phyloP scores from a whole-genome alignment of 371 early-diverging fungal genomes.

The Syncephalis plumigaleata region DNA sequence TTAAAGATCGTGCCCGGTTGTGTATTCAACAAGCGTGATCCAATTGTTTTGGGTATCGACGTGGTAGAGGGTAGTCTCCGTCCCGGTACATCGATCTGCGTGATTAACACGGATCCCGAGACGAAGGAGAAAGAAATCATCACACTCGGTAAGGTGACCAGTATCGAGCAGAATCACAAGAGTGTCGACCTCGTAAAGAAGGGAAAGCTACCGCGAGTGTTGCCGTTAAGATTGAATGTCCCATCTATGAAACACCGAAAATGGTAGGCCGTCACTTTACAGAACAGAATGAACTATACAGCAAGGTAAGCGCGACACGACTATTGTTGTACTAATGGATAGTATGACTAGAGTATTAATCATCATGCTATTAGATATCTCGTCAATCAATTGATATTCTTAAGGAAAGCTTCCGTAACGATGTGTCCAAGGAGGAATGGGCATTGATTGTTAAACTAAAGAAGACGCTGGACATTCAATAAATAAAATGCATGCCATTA shows the following conservation, averaged over 20 bases:
- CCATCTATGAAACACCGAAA: constrained; percentile 73
- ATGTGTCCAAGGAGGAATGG: constrained; percentile 92
- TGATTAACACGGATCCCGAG: constrained; percentile 62
- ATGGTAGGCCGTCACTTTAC: constrained; percentile 94
- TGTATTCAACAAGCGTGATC: constrained; percentile 93
- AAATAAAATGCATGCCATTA: no score
- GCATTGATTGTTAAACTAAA: constrained; percentile 69
- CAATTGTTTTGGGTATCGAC: constrained; percentile 97
- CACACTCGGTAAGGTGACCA: constrained; percentile 82
- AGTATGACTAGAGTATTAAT: no score
- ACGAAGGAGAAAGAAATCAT: constrained; percentile 50
- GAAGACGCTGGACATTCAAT: constrained; percentile 17
- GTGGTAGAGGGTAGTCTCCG: constrained; percentile 89
- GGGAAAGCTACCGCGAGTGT: constrained; percentile 79
- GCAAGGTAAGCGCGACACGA: no score
- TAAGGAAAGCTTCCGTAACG: constrained; percentile 92
- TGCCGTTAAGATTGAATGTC: constrained; percentile 92
- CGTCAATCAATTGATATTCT: constrained; percentile 93
- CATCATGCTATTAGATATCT: constrained; percentile 69
- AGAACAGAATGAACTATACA: constrained; percentile 64
- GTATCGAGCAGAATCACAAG: constrained; percentile 96
- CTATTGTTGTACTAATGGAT: no score
- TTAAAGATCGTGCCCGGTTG: constrained; percentile 90
- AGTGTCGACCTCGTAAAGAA: constrained; percentile 63
- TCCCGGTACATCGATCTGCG: constrained; percentile 91